Conservation (phyloP, 306 rosid species). For the Luffa acutangula region DNA sequence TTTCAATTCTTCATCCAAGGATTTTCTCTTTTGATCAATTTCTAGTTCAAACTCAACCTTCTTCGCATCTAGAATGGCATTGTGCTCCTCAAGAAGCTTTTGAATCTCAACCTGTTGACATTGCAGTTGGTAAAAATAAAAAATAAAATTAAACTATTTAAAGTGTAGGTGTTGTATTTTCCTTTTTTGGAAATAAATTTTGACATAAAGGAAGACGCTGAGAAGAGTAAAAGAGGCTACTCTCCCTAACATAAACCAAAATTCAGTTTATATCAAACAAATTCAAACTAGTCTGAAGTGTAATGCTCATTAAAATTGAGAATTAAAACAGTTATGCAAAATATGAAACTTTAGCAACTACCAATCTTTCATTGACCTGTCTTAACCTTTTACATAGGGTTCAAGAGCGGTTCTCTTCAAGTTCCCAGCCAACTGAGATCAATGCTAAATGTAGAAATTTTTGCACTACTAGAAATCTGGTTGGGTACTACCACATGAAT, state of each 20-base stretch:
- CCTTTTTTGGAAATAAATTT: background rate
- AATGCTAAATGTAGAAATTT: too few species aligned
- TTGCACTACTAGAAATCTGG: background rate
- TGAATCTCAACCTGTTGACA: conserved; percentile 65
- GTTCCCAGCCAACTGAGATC: too few species aligned
- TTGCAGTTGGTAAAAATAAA: background rate
- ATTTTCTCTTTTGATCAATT: conserved; percentile 59
- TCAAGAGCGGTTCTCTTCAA: too few species aligned
- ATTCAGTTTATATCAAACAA: background rate
- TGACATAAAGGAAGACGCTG: background rate
- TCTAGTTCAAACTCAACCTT: conserved; percentile 71
- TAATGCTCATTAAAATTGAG: background rate
- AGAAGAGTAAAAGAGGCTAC: background rate
- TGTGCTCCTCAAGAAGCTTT: conserved; percentile 75
- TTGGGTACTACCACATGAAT: background rate
- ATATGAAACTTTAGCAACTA: background rate
- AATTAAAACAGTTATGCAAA: background rate
- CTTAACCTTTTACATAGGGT: too few species aligned
- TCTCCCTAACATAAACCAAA: background rate
- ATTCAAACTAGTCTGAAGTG: background rate
- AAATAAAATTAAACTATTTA: background rate
- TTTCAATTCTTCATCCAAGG: conserved; percentile 63
- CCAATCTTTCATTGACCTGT: too few species aligned
- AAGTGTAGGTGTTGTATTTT: background rate
- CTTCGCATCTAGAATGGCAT: conserved; percentile 45